Evolutionary conservation across 2,329 filamentous ascomycete genomes (phyloP).

Genomic region (Pseudogymnoascus sp.): DNA sequence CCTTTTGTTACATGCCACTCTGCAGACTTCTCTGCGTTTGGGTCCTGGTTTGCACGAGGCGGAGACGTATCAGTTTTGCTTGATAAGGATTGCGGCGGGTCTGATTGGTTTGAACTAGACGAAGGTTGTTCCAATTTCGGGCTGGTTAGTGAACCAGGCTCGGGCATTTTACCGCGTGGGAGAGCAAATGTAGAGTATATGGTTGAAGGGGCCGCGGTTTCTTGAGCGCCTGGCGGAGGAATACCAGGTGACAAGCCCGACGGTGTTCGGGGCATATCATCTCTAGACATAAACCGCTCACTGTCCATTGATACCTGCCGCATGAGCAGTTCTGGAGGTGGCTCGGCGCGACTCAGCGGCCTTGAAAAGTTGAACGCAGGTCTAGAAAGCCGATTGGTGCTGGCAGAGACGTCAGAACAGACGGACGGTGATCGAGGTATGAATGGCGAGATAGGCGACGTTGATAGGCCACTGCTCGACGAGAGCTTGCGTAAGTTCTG

Average conservation of each 20-base stretch:
- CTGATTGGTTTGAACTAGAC: conserved; percentile 22
- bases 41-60: background rate
- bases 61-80: background rate
- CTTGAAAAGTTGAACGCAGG: conserved; percentile 91
- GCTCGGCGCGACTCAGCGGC: conserved; percentile 67
- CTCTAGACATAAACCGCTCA: conserved; percentile 54
- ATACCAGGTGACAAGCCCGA: conserved; percentile 64
- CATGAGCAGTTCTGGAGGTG: conserved; percentile 46
- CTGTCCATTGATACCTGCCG: conserved; percentile 59
- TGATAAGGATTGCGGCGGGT: conserved; percentile 7
- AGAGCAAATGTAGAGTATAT: conserved; percentile 79
- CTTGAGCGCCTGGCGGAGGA: conserved; percentile 46
- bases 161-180: conserved; percentile 71
- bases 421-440: conserved; percentile 72
- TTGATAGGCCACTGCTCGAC: conserved; percentile 54
- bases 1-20: conserved; percentile 88
- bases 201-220: conserved; percentile 57
- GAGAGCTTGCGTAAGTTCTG: conserved; percentile 71
- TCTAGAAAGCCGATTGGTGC: conserved; percentile 48
- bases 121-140: background rate
- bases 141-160: conserved; percentile 52
- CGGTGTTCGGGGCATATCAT: conserved; percentile 60
- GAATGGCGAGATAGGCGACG: conserved; percentile 56
- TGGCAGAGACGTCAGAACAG: conserved; percentile 68
- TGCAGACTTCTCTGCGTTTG: conserved; percentile 56